These are phyloP conservation scores for Russula sp. DNA, from an alignment of 768 basidiomycete genomes.

Conservation along the genomic window DNA sequence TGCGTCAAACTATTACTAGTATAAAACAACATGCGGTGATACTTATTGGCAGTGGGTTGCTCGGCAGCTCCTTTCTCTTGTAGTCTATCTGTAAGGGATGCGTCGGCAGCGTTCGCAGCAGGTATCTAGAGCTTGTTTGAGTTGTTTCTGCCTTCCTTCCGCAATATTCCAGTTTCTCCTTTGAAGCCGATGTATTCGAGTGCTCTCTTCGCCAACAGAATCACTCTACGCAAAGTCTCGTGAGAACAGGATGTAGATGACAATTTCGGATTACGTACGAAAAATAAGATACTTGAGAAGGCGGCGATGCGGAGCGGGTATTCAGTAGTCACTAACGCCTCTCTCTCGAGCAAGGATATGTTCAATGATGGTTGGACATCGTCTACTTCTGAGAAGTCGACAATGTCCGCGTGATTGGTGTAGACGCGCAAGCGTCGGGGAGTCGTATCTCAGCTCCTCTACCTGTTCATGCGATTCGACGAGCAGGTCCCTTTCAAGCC, in stretches of 20 bases:
- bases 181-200: constrained; percentile 73
- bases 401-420: constrained; percentile 65
- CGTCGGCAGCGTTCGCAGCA: too few relatives aligned
- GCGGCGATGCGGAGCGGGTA: constrained; percentile 77
- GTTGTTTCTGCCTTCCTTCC: constrained; percentile 54
- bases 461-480: constrained; percentile 36
- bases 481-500: too few relatives aligned
- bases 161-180: constrained; percentile 53
- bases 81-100: constrained; percentile 47
- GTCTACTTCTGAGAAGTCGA: constrained; percentile 65
- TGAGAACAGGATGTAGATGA: constrained; percentile 10
- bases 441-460: constrained; percentile 67
- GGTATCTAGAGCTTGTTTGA: constrained; percentile 33
- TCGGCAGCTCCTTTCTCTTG: constrained; percentile 47
- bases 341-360: too few relatives aligned
- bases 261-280: constrained; percentile 45
- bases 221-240: constrained; percentile 37
- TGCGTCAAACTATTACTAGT: not conserved
- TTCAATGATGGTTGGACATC: too few relatives aligned
- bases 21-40: not conserved
- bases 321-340: constrained; percentile 46
- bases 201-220: constrained; percentile 34
- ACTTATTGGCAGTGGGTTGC: constrained; percentile 25
- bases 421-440: constrained; percentile 70
- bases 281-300: constrained; percentile 73